Base-by-base conservation (phyloP, 768 basidiomycete genomes). In the Glaciozyma antarctica region DNA sequence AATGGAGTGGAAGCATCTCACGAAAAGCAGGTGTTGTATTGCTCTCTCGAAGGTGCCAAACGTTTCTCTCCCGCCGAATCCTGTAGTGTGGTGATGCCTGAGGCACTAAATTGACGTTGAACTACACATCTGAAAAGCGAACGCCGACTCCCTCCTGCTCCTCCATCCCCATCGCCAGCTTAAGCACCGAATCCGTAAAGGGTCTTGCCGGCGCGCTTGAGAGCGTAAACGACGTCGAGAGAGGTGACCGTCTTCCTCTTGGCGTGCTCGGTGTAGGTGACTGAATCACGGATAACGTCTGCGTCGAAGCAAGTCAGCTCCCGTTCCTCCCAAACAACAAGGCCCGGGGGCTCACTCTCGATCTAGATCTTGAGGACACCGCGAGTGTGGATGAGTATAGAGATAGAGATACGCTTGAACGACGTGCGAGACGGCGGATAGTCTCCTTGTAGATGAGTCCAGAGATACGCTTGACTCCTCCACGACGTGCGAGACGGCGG, bases 211-310 rank as follows among this genome's bases (percentile, higher is more conserved):
- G 78, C 77, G 65, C 79, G 73, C 77, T 80, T 80, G 75, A 80
- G 78, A 58, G 79, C 79, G 75, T 80, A 80, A 73, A 80, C 79
- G 68, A 80, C 93, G 75, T 97, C 93, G 71, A 97, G 87, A 2
- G 93, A 90, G 57, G 92, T 94, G 54, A 94, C 91, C 38, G 90
- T 92, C 71, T 75, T 70, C 76, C 90, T 82, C 80, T 97, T 97
- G 49, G 92, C 92, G 79, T 97, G 92, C 78, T 97, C 93, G 60
- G 92, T 95, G 85, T 97, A 97, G 78, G 93, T 95, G 72, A 97
- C 92, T 61, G 90, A 92, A 77, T 95, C 92, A 72, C 91, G 88
- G 76, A 94, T 93, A 72, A 93, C 79, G 75, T 76, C 86, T 88
- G 72, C 2, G 56, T 61, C 8, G 38, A 16, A 13, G 28, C 8